A percentile compares a stretch with the other conserved stretches of the same genome.
These are phyloP conservation scores for Globisporangium recalcitrans DNA, from an alignment of 352 stramenopile species.

Conservation along the genomic window DNA sequence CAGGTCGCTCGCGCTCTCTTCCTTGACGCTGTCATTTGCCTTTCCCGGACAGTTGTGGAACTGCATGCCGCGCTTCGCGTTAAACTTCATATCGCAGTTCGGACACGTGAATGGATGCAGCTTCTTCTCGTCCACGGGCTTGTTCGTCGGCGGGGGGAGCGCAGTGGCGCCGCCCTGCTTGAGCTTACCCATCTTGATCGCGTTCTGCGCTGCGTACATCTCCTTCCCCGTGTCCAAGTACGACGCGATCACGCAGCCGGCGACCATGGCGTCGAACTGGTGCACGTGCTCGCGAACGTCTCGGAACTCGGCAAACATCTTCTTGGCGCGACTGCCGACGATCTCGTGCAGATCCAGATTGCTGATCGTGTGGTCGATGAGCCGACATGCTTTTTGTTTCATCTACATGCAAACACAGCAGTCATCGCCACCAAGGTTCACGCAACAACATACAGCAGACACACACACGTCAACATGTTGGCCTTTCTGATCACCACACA, in stretches of 20 bases:
- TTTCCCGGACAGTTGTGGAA: conserved; percentile 81
- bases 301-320: conserved; percentile 96
- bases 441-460: conserved; percentile 22
- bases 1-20: conserved; percentile 28
- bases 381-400: conserved; percentile 87
- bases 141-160: conserved; percentile 55
- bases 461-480: conserved; percentile 8
- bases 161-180: conserved; percentile 46
- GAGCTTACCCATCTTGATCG: conserved; percentile 56
- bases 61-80: conserved; percentile 75
- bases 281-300: conserved; percentile 95
- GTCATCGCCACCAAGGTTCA: conserved; percentile 86
- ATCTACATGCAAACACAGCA: conserved; percentile 59
- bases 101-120: conserved; percentile 79
- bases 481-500: conserved; percentile 16
- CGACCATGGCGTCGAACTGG: conserved; percentile 91
- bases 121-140: conserved; percentile 85
- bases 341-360: conserved; percentile 94
- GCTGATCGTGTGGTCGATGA: conserved; percentile 91
- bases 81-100: conserved; percentile 85
- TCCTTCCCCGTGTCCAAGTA: conserved; percentile 86
- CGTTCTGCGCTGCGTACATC: conserved; percentile 81
- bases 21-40: conserved; percentile 27
- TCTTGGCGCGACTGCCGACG: conserved; percentile 92
- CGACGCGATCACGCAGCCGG: conserved; percentile 82